Percentiles rank a stretch among this genome's conserved stretches.
Evolutionary conservation across 192 early-diverging fungal species (phyloP).

Genomic region (Coemansia sp.): DNA sequence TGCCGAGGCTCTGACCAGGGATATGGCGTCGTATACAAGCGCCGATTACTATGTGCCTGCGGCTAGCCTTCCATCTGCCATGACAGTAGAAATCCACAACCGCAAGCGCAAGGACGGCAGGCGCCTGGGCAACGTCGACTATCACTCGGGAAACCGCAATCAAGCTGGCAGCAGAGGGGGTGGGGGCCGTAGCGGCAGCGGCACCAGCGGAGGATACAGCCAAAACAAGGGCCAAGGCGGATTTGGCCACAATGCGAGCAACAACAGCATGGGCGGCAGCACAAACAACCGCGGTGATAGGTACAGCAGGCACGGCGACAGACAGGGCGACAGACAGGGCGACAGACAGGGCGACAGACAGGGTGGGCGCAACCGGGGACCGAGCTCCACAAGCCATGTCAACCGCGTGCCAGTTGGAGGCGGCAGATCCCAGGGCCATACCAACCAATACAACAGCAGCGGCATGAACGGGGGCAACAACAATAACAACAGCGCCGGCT

Average conservation of each 20-base stretch:
- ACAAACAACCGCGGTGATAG: constrained; percentile 27
- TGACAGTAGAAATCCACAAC: constrained; percentile 47
- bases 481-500: constrained; percentile 16
- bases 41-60: constrained; percentile 49
- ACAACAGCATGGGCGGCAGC: constrained; percentile 6
- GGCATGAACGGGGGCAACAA: too few species aligned
- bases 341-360: constrained; percentile 20
- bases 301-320: constrained; percentile 8
- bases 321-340: background rate
- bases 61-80: constrained; percentile 49
- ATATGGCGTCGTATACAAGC: constrained; percentile 38
- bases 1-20: constrained; percentile 39
- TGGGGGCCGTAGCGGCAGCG: constrained; percentile 7
- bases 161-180: constrained; percentile 17
- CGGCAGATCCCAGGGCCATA: background rate
- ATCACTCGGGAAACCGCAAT: constrained; percentile 12
- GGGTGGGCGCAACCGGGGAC: constrained; percentile 20
- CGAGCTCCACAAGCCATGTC: constrained; percentile 18
- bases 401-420: constrained; percentile 43
- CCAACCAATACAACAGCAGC: constrained; percentile 7
- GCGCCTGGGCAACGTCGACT: constrained; percentile 23
- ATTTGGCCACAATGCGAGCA: background rate
- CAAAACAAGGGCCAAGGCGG: constrained; percentile 8
- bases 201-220: constrained; percentile 8
- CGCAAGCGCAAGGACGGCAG: constrained; percentile 44